Evolutionary conservation across 306 rosid genomes (phyloP), one percentile per base, ranked within the genome.

Genomic region (Prunus davidiana): DNA sequence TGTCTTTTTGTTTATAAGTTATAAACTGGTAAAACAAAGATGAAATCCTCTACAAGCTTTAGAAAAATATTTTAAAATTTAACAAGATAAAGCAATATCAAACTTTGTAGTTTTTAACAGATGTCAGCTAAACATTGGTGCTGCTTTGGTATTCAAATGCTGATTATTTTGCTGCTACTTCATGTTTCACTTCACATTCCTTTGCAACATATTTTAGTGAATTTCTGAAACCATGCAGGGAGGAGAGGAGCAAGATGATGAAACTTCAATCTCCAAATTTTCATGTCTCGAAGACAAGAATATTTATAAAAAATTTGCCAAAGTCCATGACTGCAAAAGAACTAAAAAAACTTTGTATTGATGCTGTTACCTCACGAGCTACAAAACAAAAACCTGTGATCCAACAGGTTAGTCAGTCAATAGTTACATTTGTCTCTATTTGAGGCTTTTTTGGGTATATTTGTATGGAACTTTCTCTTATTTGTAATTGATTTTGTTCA

Each of bases 221-320:
- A 76, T 60, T 43, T 64, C 56, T 41, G 52, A 13, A 56, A 41
- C 72, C 50, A 7, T 67, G 80, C 81, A 95, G 99, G 80, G 81
- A 89, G 79, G 97, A 91, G 78, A 88, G 79, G 74, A 87, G 85
- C 80, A 91, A 93, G 89, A 79, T 52, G 69, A 88, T 86, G 56
- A 95, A 95, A 87, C 97, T 95, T 77, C 89, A 90, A 76, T 95
- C 99, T 67, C 99, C 99, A 79, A 95, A 95, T 84, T 92, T 95
- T 75, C 99, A 95, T 82, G 87, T 95, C 76, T 95, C 99, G 4
- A 88, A 81, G 84, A 95, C 86, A 56, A 91, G 99, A 82, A 91
- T 95, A 55, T 67, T 95, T 20, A 84, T 95, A 68, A 85, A 91
- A 89, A 95, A 95, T 87, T 79, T 95, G 73, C 96, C 96, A 0